phyloP scores from a whole-genome alignment of 1,284 basidiomycete species.

The Microbotryum scabiosae region DNA sequence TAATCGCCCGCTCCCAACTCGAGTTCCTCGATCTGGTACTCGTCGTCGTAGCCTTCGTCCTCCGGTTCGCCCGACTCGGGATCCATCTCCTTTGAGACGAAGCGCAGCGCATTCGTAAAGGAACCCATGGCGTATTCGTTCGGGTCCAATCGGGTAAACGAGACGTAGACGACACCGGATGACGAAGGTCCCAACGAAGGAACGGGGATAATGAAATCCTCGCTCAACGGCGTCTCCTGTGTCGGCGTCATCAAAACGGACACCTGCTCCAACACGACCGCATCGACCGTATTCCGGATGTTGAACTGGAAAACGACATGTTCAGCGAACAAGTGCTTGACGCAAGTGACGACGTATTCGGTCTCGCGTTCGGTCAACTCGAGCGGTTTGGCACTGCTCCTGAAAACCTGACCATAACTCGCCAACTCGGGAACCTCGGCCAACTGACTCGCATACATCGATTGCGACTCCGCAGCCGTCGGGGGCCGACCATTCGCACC shows the following conservation, averaged over 20 bases:
- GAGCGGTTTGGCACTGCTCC: slow-evolving; percentile 69
- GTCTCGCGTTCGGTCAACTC: slow-evolving; percentile 95
- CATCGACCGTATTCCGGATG: slow-evolving; percentile 96
- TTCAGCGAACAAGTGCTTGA: slow-evolving; percentile 94
- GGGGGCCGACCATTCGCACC: slow-evolving; percentile 37
- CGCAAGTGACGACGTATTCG: slow-evolving; percentile 92
- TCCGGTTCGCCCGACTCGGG: slow-evolving; percentile 94
- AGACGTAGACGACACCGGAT: slow-evolving; percentile 80
- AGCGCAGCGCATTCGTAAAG: slow-evolving; percentile 91
- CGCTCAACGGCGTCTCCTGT: slow-evolving; percentile 63
- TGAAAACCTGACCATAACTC: slow-evolving; percentile 76
- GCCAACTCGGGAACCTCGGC: slow-evolving; percentile 77
- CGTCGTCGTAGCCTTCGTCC: slow-evolving; percentile 96
- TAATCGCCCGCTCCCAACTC: slow-evolving; percentile 88
- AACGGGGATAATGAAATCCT: slow-evolving; percentile 91
- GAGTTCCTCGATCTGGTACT: slow-evolving; percentile 94
- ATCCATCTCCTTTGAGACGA: slow-evolving; percentile 95
- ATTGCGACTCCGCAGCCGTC: slow-evolving; percentile 71
- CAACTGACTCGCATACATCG: slow-evolving; percentile 76
- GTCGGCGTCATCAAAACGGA: slow-evolving; percentile 85
- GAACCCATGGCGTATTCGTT: slow-evolving; percentile 70
- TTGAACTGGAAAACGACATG: slow-evolving; percentile 98
- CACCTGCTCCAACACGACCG: slow-evolving; percentile 78
- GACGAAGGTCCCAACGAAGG: slow-evolving; percentile 61
- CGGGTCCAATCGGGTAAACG: slow-evolving; percentile 74